A percentile compares a stretch with the other conserved stretches of the same genome.
These are phyloP conservation scores for Diaporthe citri DNA, from an alignment of 2,329 filamentous ascomycete genomes.

Conservation along the genomic window DNA sequence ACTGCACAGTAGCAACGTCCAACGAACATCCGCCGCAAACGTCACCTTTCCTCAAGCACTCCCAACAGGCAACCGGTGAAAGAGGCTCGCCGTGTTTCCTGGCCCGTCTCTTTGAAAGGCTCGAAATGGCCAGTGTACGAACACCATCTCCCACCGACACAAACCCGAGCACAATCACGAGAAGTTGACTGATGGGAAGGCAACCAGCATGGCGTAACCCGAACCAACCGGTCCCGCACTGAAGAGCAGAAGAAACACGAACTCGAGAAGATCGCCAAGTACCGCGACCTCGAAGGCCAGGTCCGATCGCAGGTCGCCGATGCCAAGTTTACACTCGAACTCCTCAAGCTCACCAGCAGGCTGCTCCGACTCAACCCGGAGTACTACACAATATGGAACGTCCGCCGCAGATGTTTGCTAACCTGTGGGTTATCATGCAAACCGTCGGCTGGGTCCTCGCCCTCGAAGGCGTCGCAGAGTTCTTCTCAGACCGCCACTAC, in stretches of 20 bases:
- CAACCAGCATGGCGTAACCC: slow-evolving; percentile 84
- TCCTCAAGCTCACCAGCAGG: slow-evolving; percentile 77
- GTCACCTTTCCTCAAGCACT: neutral
- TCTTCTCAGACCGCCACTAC: slow-evolving; percentile 65
- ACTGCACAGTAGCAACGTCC: neutral
- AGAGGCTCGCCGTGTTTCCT: neutral
- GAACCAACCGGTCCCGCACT: slow-evolving; percentile 72
- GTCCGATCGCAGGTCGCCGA: slow-evolving; percentile 74
- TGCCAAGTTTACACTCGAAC: slow-evolving; percentile 64
- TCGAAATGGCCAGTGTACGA: slow-evolving; percentile 41
- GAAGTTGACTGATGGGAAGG: slow-evolving; percentile 41
- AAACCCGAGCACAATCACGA: slow-evolving; percentile 11
- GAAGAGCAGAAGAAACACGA: slow-evolving; percentile 80
- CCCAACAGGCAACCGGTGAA: slow-evolving; percentile 8
- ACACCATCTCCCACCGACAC: neutral
- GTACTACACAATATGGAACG: slow-evolving; percentile 93
- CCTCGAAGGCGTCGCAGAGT: slow-evolving; percentile 68
- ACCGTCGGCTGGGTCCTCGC: slow-evolving; percentile 63
- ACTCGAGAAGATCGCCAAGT: slow-evolving; percentile 80
- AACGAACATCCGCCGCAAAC: slow-evolving; percentile 8
- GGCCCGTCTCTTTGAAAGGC: neutral
- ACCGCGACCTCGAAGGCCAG: slow-evolving; percentile 77
- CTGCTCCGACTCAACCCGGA: slow-evolving; percentile 84
- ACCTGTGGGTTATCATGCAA: slow-evolving; percentile 69
- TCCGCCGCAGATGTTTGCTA: slow-evolving; percentile 77